phyloP scores from a whole-genome alignment of 345 rosid genomes.

The Psidium friedrichsthalianum region DNA sequence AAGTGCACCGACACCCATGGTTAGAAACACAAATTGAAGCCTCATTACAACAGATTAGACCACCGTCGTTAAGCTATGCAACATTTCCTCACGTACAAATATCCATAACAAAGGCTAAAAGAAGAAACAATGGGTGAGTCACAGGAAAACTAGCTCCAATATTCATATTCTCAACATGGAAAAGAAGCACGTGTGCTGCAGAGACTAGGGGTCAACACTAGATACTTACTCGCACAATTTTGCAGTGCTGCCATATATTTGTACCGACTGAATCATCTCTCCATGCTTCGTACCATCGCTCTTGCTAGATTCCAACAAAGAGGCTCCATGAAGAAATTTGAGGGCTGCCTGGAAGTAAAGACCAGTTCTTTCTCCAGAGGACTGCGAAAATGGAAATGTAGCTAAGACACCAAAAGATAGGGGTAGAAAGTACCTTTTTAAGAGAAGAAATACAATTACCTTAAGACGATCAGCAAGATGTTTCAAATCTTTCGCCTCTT shows the following conservation, averaged over 20 bases:
- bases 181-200: background rate
- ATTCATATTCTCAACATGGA: background rate
- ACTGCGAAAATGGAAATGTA: conserved; percentile 29
- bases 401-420: conserved; percentile 1
- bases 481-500: conserved; percentile 91
- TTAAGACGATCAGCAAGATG: conserved; percentile 90
- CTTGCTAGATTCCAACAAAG: conserved; percentile 58
- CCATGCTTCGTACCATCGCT: conserved; percentile 55
- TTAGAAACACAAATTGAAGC: background rate
- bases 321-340: conserved; percentile 88
- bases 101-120: background rate
- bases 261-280: conserved; percentile 52
- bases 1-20: background rate
- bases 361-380: conserved; percentile 58
- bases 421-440: conserved; percentile 34
- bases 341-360: conserved; percentile 93
- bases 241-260: conserved; percentile 76
- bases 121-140: background rate
- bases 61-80: background rate
- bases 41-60: background rate
- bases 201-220: background rate
- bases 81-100: background rate
- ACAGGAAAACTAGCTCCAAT: background rate
- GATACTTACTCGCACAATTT: conserved; percentile 88
- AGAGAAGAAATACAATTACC: conserved; percentile 25